Percentiles rank a stretch among this genome's conserved stretches.
These are phyloP conservation scores for Chlamydomonas schloesseri DNA, from an alignment of 139 green algal genomes.

Conservation along the genomic window DNA sequence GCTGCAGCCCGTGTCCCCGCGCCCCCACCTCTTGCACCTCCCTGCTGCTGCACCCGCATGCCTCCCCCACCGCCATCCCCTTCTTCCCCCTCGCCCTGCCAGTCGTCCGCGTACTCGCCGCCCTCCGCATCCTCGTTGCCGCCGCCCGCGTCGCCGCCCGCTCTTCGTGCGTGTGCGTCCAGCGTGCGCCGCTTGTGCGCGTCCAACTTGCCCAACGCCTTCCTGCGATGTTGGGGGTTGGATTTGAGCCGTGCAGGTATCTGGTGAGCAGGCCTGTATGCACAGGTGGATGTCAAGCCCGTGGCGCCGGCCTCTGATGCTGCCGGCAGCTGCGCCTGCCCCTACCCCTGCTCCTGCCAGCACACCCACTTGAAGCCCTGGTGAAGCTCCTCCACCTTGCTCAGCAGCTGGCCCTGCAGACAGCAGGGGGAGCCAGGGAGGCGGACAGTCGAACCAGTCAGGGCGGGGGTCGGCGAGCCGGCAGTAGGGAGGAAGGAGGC, in stretches of 20 bases:
- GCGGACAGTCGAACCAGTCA: not conserved
- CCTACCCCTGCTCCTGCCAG: too few relatives aligned
- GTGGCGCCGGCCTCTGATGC: too few relatives aligned
- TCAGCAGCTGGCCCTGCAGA: slow-evolving; percentile 38
- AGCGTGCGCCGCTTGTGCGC: slow-evolving; percentile 24
- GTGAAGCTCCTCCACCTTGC: slow-evolving; percentile 40
- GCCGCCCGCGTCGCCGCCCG: too few relatives aligned
- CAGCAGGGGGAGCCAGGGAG: not conserved
- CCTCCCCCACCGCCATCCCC: not conserved
- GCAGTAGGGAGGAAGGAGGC: too few relatives aligned
- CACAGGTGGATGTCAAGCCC: too few relatives aligned
- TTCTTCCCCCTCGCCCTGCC: not conserved
- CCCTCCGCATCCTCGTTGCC: not conserved
- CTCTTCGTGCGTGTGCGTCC: not conserved
- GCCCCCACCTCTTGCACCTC: not conserved
- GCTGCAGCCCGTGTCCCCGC: too few relatives aligned
- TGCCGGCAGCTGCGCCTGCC: too few relatives aligned
- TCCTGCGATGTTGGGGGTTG: slow-evolving; percentile 10
- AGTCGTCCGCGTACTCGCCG: too few relatives aligned
- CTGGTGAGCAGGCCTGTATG: too few relatives aligned
- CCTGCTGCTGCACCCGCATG: not conserved
- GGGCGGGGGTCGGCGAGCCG: too few relatives aligned
- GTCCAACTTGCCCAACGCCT: slow-evolving; percentile 5
- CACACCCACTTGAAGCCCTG: slow-evolving; percentile 39
- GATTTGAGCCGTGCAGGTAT: too few relatives aligned